Percentiles rank a stretch among this genome's conserved stretches.
These are phyloP conservation scores for Debaryomyces hansenii DNA, from an alignment of 805 yeast species.

Conservation along the genomic window DNA sequence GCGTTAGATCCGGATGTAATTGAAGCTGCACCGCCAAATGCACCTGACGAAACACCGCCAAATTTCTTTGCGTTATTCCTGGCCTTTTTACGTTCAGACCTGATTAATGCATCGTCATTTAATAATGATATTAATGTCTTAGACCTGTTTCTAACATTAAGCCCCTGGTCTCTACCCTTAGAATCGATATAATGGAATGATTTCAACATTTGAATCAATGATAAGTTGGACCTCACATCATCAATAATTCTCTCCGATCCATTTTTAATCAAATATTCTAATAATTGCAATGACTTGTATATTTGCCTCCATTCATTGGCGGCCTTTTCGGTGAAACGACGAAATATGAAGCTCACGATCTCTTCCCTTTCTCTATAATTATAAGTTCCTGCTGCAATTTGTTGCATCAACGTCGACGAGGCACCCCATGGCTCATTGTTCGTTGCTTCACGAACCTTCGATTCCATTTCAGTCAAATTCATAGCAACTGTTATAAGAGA, in stretches of 20 bases:
- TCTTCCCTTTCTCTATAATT: conserved; percentile 81
- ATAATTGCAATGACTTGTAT: conserved; percentile 87
- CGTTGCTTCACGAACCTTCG: conserved; percentile 95
- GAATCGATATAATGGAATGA: conserved; percentile 93
- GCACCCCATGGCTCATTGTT: conserved; percentile 99
- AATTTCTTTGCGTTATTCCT: conserved; percentile 80
- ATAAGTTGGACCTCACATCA: conserved; percentile 82
- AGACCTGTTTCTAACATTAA: conserved; percentile 89
- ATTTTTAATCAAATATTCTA: conserved; percentile 87
- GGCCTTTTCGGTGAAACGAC: conserved; percentile 93
- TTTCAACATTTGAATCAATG: conserved; percentile 81
- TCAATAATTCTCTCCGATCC: conserved; percentile 96
- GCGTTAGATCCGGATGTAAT: conserved; percentile 29
- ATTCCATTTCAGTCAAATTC: conserved; percentile 95
- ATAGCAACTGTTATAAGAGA: conserved; percentile 53
- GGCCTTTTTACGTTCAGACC: conserved; percentile 89
- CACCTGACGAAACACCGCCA: conserved; percentile 65
- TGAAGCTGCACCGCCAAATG: conserved; percentile 51
- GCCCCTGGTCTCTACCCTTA: conserved; percentile 94
- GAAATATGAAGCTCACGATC: conserved; percentile 69
- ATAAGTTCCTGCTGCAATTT: conserved; percentile 92
- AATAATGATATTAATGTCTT: conserved; percentile 70
- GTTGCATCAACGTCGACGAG: conserved; percentile 85
- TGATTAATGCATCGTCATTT: conserved; percentile 71
- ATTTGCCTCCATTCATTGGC: conserved; percentile 98